Evolutionary conservation across 108 stramenopile species (phyloP), one percentile per base, ranked within the genome.

Genomic region (Nannochloropsis gaditana): DNA sequence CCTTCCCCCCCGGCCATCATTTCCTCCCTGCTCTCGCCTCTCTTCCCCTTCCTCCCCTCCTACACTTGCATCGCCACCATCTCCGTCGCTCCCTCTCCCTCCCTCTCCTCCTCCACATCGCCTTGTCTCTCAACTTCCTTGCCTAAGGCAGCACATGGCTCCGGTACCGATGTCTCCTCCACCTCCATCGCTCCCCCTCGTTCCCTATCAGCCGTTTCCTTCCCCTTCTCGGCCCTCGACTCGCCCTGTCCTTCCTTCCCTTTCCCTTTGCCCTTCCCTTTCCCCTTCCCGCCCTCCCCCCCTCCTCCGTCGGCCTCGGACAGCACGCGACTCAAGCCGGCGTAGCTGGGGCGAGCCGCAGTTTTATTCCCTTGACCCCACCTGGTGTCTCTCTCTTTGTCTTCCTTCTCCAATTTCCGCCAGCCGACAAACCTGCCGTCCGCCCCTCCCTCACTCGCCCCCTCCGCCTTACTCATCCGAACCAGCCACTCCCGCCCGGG

Each of bases 371-470:
- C 5, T n/a, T 73, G 19, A 4, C 59, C 59, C 59, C 59, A 73
- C 59, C 59, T 73, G 19, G 19, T n/a, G 19, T 73, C 59, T n/a
- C 59, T 73, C 59, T 73, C 59, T n/a, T 73, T 73, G 59, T 73
- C 59, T n/a, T 15, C 59, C 59, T 6, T 73, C 19, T 73, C 59
- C 59, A 73, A 8, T n/a, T 73, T 73, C 59, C 59, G 15, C 59
- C 59, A 73, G 2, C 59, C 59, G 15, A n/a, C 19, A 73, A 73
- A 73, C 31, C 31, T 31, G 31, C 31, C 31, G 31, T 31, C 31
- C 3, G 19, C 59, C 59, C 59, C 59, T 73, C 59, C 59, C 59
- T 73, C 59, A 0, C 31, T 31, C 31, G 31, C 31, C 59, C 59
- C 59, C 59, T 73, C 59, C 19, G 15, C 59, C 59, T n/a, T 3